Percentiles rank a stretch among this genome's conserved stretches.
Conservation (phyloP, 352 stramenopile species). For the Globisporangium viniferum region DNA sequence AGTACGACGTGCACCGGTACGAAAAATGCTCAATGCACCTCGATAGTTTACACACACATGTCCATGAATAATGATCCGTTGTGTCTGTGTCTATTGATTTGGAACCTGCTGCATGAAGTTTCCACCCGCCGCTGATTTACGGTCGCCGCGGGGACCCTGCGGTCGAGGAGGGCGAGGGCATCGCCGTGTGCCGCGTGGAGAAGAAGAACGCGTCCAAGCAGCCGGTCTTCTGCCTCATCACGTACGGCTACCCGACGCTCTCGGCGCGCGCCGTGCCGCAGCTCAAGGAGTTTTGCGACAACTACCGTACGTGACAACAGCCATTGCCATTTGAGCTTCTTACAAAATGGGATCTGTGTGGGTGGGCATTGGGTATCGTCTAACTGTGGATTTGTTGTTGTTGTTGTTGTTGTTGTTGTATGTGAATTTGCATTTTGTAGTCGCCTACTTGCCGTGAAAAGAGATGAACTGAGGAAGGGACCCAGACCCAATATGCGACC, state of each 20-base stretch:
- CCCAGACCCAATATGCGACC: not conserved
- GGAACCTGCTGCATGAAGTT: slow-evolving; percentile 24
- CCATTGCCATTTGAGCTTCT: not conserved
- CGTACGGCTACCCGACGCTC: slow-evolving; percentile 77
- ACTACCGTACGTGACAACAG: slow-evolving; percentile 26
- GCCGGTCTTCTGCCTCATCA: slow-evolving; percentile 71
- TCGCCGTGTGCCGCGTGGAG: slow-evolving; percentile 61
- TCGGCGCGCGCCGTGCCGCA: slow-evolving; percentile 73
- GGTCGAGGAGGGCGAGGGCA: slow-evolving; percentile 64
- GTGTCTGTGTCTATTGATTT: not conserved
- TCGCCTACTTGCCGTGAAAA: slow-evolving; percentile 11
- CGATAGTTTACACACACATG: too few species aligned
- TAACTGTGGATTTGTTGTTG: not conserved
- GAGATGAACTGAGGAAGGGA: not conserved
- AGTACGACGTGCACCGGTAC: slow-evolving; percentile 82
- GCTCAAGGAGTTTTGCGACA: slow-evolving; percentile 77
- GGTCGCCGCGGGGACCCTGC: slow-evolving; percentile 62
- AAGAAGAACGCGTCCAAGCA: slow-evolving; percentile 33
- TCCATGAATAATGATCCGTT: too few species aligned
- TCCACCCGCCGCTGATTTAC: slow-evolving; percentile 77
- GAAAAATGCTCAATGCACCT: slow-evolving; percentile 2
- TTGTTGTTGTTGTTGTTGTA: not conserved
- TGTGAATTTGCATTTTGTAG: not conserved
- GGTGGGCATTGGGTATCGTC: not conserved
- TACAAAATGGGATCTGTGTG: not conserved